Evolutionary conservation across 306 rosid genomes (phyloP).

Genomic region (Lotus japonicus): DNA sequence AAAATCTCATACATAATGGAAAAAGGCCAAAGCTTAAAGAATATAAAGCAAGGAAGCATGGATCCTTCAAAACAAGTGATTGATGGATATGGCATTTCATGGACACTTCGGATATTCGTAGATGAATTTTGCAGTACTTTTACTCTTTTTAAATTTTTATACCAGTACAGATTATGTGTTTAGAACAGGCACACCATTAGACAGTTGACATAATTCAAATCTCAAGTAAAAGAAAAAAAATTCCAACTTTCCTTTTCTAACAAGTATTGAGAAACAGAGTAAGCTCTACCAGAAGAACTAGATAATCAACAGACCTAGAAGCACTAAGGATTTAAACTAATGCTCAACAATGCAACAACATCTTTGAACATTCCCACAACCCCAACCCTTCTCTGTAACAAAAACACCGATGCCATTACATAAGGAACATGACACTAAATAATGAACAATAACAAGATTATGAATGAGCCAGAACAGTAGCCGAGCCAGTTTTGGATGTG

Average conservation of each 20-base stretch:
- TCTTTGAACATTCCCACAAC: background rate
- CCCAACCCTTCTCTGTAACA: background rate
- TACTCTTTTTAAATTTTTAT: background rate
- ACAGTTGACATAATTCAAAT: background rate
- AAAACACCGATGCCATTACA: background rate
- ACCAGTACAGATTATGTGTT: background rate
- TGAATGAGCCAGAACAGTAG: too few species aligned
- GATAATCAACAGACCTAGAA: background rate
- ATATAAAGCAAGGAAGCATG: constrained; percentile 3
- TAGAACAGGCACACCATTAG: background rate
- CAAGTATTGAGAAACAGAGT: background rate
- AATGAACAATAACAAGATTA: too few species aligned
- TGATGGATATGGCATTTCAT: background rate
- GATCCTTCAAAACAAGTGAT: background rate
- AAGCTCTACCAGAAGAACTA: background rate
- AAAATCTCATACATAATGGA: background rate
- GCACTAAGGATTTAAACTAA: background rate
- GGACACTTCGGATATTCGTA: background rate
- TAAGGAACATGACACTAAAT: background rate
- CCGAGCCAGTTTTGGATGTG: too few species aligned
- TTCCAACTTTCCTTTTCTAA: background rate
- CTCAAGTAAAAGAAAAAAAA: background rate
- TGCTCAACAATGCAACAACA: background rate
- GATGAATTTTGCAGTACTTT: background rate
- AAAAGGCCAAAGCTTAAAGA: background rate